Evolutionary conservation across 192 early-diverging fungal species (phyloP).

Genomic region (Thoreauomyces humboldtii): DNA sequence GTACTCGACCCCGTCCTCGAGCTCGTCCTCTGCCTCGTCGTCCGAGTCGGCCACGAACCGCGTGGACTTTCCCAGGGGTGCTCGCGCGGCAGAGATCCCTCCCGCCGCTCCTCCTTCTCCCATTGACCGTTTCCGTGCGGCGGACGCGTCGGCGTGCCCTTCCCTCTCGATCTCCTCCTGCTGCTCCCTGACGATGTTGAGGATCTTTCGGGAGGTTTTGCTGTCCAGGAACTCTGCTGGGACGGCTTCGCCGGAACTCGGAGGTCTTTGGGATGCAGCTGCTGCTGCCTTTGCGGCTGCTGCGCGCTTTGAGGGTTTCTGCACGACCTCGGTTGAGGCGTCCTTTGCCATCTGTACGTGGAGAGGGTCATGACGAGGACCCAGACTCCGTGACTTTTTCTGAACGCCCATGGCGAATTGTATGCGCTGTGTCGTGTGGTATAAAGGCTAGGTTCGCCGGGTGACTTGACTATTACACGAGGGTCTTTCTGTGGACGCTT

Average conservation of each 20-base stretch:
- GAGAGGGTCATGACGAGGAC: constrained; percentile 77
- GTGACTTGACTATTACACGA: too few relatives aligned
- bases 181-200: constrained; percentile 85
- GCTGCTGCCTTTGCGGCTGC: neutral
- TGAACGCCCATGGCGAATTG: constrained; percentile 17
- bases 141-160: neutral
- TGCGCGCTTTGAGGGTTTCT: neutral
- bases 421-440: too few relatives aligned
- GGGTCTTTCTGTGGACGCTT: too few relatives aligned
- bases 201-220: constrained; percentile 85
- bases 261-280: too few relatives aligned
- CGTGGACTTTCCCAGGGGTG: too few relatives aligned
- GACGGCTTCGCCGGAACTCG: neutral
- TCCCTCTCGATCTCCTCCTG: constrained; percentile 76
- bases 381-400: constrained; percentile 17
- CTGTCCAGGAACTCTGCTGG: constrained; percentile 63
- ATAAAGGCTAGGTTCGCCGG: too few relatives aligned
- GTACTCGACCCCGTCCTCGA: constrained; percentile 63
- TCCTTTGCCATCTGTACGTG: constrained; percentile 71
- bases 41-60: constrained; percentile 22
- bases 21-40: constrained; percentile 61
- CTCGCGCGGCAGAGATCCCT: too few relatives aligned
- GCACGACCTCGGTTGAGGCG: constrained; percentile 45
- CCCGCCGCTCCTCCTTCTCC: too few relatives aligned
- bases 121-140: neutral